phyloP scores from a whole-genome alignment of 2,329 filamentous ascomycete genomes.

The Beauveria sp. region DNA sequence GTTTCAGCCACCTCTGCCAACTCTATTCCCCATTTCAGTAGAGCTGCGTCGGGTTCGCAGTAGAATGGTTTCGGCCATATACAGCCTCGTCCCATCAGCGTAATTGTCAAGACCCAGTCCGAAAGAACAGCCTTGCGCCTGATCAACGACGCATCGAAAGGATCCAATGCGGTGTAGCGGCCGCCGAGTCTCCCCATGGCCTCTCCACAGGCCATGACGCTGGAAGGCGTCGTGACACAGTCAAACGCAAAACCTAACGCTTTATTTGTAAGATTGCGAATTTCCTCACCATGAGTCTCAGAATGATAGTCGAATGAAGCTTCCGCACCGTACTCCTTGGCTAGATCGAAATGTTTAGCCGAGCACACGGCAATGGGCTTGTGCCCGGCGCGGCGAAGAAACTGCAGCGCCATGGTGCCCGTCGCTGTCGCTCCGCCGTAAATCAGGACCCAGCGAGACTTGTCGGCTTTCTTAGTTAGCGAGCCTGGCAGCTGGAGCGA shows the following conservation, averaged over 20 bases:
- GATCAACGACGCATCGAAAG: slow-evolving; percentile 18
- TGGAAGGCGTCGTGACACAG: slow-evolving; percentile 24
- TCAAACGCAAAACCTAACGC: slow-evolving; percentile 29
- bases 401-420: slow-evolving; percentile 36
- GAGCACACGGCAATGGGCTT: slow-evolving; percentile 18
- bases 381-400: slow-evolving; percentile 3
- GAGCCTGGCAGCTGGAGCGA: slow-evolving; percentile 19
- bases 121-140: slow-evolving; percentile 14
- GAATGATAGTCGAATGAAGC: slow-evolving; percentile 29
- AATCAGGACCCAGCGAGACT: slow-evolving; percentile 29
- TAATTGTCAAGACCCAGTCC: slow-evolving; percentile 21
- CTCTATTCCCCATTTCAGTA: neutral
- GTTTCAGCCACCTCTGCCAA: neutral
- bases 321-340: slow-evolving; percentile 29
- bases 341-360: slow-evolving; percentile 24
- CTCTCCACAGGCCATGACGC: slow-evolving; percentile 27
- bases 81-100: slow-evolving; percentile 19
- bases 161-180: slow-evolving; percentile 25
- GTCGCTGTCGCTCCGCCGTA: slow-evolving; percentile 35
- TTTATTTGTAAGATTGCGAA: slow-evolving; percentile 29
- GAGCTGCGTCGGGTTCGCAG: neutral
- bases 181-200: slow-evolving; percentile 29
- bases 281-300: slow-evolving; percentile 18
- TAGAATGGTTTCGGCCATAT: slow-evolving; percentile 17
- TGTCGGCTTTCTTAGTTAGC: slow-evolving; percentile 9